phyloP scores from a whole-genome alignment of 306 rosid genomes.

The Fagus crenata region DNA sequence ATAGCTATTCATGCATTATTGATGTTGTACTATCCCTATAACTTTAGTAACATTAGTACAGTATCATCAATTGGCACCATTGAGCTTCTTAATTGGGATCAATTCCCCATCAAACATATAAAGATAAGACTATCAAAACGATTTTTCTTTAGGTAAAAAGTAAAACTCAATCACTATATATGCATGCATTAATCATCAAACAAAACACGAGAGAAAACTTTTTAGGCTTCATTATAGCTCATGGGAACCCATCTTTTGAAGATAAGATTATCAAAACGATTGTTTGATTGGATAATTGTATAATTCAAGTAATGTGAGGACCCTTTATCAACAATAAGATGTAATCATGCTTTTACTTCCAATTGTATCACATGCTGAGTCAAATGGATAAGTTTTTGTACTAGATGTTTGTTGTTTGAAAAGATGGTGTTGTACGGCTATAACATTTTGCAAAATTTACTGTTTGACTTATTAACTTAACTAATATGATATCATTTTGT shows the following conservation, averaged over 20 bases:
- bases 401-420: slow-evolving; percentile 23
- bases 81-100: background rate
- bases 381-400: slow-evolving; percentile 40
- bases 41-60: background rate
- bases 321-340: slow-evolving; percentile 31
- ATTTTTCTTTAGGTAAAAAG: background rate
- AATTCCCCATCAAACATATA: background rate
- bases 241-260: slow-evolving; percentile 34
- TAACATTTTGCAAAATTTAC: slow-evolving; percentile 36
- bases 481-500: background rate
- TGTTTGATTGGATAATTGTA: slow-evolving; percentile 40
- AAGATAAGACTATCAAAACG: background rate
- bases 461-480: slow-evolving; percentile 26
- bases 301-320: slow-evolving; percentile 40
- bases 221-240: slow-evolving; percentile 10
- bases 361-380: slow-evolving; percentile 43
- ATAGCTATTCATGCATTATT: background rate
- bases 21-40: background rate
- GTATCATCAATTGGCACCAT: background rate
- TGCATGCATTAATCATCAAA: slow-evolving; percentile 31
- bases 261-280: slow-evolving; percentile 43
- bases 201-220: slow-evolving; percentile 15
- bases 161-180: slow-evolving; percentile 7
- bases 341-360: background rate
- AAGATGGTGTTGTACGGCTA: slow-evolving; percentile 28